Evolutionary conservation across 2,329 filamentous ascomycete species (phyloP).

Genomic region (Verticillium nubilum): DNA sequence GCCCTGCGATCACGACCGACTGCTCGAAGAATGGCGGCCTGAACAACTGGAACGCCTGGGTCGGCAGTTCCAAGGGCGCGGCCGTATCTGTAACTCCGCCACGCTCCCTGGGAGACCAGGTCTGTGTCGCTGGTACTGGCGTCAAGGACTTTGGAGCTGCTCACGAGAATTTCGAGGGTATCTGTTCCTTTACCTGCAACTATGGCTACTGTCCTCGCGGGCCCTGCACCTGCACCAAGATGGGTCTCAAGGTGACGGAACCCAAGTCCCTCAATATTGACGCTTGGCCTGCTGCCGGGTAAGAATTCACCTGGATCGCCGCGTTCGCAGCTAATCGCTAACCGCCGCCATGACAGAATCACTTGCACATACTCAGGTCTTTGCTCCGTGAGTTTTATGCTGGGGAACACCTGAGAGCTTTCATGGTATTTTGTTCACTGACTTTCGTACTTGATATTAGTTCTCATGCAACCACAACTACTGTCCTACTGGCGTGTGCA

Average conservation of each 20-base stretch:
- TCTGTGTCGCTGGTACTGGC: conserved; percentile 20
- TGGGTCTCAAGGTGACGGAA: conserved; percentile 19
- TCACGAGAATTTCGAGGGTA: conserved; percentile 24
- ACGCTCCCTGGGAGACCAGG: conserved; percentile 4
- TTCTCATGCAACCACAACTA: conserved; percentile 38
- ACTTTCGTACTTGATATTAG: not conserved
- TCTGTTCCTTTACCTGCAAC: conserved; percentile 24
- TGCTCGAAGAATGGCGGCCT: conserved; percentile 1
- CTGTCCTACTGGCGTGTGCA: conserved; percentile 27
- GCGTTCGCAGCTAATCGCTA: not conserved
- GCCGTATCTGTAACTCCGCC: not conserved
- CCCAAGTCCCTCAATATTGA: not conserved
- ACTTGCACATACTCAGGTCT: conserved; percentile 4
- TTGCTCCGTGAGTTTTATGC: not conserved
- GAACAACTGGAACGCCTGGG: conserved; percentile 10
- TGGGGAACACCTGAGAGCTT: no score
- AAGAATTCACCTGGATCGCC: not conserved
- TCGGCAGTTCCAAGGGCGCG: conserved; percentile 4
- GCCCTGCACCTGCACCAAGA: conserved; percentile 24
- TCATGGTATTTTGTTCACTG: no score
- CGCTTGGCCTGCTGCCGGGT: not conserved
- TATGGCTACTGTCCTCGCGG: conserved; percentile 24
- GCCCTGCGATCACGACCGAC: not conserved
- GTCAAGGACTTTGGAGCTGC: not conserved
- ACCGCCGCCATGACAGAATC: not conserved